Conservation (phyloP, 495 filamentous ascomycete genomes). For the Penicillium odoratum region DNA sequence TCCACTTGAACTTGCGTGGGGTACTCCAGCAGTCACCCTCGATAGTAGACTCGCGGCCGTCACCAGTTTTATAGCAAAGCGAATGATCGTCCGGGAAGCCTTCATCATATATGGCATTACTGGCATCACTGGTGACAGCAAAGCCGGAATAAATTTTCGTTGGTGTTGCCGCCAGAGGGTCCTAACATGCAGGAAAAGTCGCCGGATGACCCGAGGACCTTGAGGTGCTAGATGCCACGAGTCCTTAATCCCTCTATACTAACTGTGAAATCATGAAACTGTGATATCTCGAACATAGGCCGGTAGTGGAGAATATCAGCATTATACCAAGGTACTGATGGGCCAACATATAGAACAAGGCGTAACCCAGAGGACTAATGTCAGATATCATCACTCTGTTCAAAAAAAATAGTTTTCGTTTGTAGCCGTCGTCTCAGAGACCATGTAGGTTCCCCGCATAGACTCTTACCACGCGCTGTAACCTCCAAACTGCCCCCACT, state of each 20-base stretch:
- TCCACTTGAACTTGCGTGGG: constrained; percentile 22
- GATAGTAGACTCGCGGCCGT: constrained; percentile 22
- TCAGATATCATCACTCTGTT: background rate
- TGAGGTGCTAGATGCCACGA: constrained; percentile 13
- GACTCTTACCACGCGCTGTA: background rate
- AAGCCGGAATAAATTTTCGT: constrained; percentile 18
- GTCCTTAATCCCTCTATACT: background rate
- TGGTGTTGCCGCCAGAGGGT: constrained; percentile 16
- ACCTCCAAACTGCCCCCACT: background rate
- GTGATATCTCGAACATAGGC: background rate
- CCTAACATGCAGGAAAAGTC: constrained; percentile 22
- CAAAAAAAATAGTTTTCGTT: no score
- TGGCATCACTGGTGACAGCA: constrained; percentile 17
- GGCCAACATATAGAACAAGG: background rate
- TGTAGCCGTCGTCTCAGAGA: no score
- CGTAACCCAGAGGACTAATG: background rate
- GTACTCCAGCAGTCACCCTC: constrained; percentile 23
- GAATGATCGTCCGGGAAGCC: constrained; percentile 16
- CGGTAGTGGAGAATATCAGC: background rate
- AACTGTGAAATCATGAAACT: background rate
- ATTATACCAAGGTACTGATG: background rate
- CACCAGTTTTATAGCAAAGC: constrained; percentile 22
- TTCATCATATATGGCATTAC: constrained; percentile 22
- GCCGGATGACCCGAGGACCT: constrained; percentile 19
- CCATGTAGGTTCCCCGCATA: background rate